phyloP scores from a whole-genome alignment of 164 flowering plant genomes.

The Buxus sempervirens region DNA sequence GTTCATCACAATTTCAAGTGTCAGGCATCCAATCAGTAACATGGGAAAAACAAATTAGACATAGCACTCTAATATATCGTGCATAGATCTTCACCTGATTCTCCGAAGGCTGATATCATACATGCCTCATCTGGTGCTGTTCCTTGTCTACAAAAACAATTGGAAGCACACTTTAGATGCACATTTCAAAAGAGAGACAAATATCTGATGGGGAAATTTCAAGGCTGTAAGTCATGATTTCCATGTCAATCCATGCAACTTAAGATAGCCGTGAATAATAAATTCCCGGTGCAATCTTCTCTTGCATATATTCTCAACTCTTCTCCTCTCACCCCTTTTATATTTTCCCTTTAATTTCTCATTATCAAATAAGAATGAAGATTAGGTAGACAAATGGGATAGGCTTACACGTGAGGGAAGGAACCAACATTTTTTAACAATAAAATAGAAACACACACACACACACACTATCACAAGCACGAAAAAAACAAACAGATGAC shows the following conservation, averaged over 20 bases:
- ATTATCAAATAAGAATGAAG: background rate
- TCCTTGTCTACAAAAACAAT: conserved; percentile 67
- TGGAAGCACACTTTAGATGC: background rate
- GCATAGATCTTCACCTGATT: conserved; percentile 43
- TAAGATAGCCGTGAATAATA: background rate
- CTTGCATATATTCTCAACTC: background rate
- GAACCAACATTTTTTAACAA: too few relatives aligned
- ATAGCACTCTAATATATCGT: background rate
- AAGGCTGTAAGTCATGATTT: background rate
- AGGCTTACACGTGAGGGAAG: too few relatives aligned
- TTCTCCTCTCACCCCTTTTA: too few relatives aligned
- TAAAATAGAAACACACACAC: too few relatives aligned
- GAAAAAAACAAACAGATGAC: too few relatives aligned
- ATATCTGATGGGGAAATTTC: background rate
- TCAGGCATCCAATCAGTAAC: background rate
- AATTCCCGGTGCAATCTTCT: background rate
- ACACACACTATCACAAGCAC: too few relatives aligned
- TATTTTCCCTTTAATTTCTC: background rate
- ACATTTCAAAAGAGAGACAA: background rate
- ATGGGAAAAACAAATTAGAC: conserved; percentile 2
- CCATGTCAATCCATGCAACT: background rate
- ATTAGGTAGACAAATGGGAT: background rate
- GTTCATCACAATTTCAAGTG: conserved; percentile 4
- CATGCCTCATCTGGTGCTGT: conserved; percentile 83
- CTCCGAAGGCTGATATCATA: conserved; percentile 93